Evolutionary conservation across 2,329 filamentous ascomycete genomes (phyloP), one percentile per base, ranked within the genome.

Genomic region (Leptographium flavum): DNA sequence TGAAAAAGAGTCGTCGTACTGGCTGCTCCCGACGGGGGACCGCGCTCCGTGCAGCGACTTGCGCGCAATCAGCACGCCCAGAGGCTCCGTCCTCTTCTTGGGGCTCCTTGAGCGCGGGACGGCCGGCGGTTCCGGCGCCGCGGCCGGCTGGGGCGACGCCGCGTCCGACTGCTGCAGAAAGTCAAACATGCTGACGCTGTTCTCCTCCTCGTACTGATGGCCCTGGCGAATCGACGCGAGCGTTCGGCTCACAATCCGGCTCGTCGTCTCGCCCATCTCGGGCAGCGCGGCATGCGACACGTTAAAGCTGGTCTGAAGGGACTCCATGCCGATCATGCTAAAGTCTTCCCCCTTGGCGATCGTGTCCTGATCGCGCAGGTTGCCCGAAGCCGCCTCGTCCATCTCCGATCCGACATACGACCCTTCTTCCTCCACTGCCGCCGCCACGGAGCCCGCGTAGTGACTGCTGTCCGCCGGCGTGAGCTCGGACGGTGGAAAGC

Each of bases 1-100:
- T 0, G 73, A 76, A 51, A 76, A 77, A 0, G 71, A 74, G 49
- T 76, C 73, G 1, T 75, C 69, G 38, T 74, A 71, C 25, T 57
- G 42, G 14, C 19, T 37, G 9, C n/a, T 23, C 15, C n/a, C 35
- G 4, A 22, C 21, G n/a, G n/a, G n/a, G n/a, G n/a, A n/a, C n/a
- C n/a, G 27, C 27, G 27, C 27, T 7, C 13, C 27, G 8, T 43
- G 44, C 5, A 52, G 33, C 3, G 47, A 47, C 35, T 51, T 53
- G 41, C 47, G 47, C 0, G 47, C 51, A 23, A 50, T 31, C 21
- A 46, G 5, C 28, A 46, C 49, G 3, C 45, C 38, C 3, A 52
- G 49, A 22, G 51, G 41, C 42, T 47, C 48, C 11, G 41, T 41
- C 28, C 38, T 48, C 39, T 51, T 50, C 30, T 41, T 39, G 10